Percentiles rank a stretch among this genome's conserved stretches.
Evolutionary conservation across 805 yeast species (phyloP).

Genomic region (Metschnikowia lachancei): DNA sequence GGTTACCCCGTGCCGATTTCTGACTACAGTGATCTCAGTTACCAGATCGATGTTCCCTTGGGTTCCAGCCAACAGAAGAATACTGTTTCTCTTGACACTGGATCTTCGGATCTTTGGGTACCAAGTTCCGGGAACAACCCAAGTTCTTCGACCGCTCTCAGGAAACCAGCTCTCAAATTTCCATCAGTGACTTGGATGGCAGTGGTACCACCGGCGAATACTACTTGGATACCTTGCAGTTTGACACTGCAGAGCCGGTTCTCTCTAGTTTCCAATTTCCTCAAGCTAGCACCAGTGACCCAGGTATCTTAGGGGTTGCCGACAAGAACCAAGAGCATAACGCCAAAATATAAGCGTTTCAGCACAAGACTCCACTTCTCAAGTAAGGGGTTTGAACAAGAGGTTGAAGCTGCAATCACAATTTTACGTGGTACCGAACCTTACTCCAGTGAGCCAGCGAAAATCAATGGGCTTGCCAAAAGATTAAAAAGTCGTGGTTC

Average conservation of each 20-base stretch:
- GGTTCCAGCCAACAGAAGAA: constrained; percentile 31
- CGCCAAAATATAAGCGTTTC: too few relatives aligned
- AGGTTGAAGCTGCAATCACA: too few relatives aligned
- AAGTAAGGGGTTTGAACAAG: too few relatives aligned
- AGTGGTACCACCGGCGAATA: too few relatives aligned
- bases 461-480: too few relatives aligned
- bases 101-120: constrained; percentile 44
- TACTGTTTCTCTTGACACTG: constrained; percentile 39
- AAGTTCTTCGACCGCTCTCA: constrained; percentile 1
- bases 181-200: constrained; percentile 11
- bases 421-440: too few relatives aligned
- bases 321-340: constrained; percentile 4
- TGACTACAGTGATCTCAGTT: constrained; percentile 10
- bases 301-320: constrained; percentile 14
- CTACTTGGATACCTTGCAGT: constrained; percentile 11
- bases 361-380: too few relatives aligned
- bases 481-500: too few relatives aligned
- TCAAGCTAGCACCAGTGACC: neutral
- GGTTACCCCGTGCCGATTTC: constrained; percentile 8
- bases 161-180: constrained; percentile 9
- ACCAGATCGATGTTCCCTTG: constrained; percentile 10
- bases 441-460: too few relatives aligned
- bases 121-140: constrained; percentile 7
- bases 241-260: constrained; percentile 3
- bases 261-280: constrained; percentile 19